Percentiles rank a stretch among this genome's conserved stretches.
Evolutionary conservation across 2,329 filamentous ascomycete species (phyloP).

Genomic region (Fusarium nanum): DNA sequence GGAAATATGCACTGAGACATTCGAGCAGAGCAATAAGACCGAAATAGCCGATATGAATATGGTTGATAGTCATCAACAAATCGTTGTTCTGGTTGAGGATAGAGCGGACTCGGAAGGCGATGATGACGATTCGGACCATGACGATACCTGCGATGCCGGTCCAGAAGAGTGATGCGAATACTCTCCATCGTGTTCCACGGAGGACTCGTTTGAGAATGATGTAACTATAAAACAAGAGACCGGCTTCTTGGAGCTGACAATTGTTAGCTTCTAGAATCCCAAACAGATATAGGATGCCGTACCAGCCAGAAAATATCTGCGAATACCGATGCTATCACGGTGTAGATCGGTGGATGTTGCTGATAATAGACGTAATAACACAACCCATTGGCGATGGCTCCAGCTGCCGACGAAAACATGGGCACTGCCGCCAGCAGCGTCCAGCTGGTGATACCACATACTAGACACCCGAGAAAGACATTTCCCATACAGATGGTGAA

Average conservation of each 20-base stretch:
- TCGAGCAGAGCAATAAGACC: slow-evolving; percentile 54
- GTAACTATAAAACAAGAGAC: slow-evolving; percentile 61
- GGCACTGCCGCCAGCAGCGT: slow-evolving; percentile 53
- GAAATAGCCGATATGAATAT: slow-evolving; percentile 56
- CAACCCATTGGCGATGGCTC: slow-evolving; percentile 55
- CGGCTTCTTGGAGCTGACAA: slow-evolving; percentile 55
- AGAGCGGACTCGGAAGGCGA: slow-evolving; percentile 47
- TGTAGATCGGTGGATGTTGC: slow-evolving; percentile 30
- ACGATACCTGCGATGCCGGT: slow-evolving; percentile 64
- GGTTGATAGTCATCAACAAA: slow-evolving; percentile 50
- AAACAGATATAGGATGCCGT: background rate
- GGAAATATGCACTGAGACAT: slow-evolving; percentile 53
- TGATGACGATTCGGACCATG: slow-evolving; percentile 59
- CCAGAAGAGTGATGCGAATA: slow-evolving; percentile 66
- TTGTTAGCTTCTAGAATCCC: background rate
- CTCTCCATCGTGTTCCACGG: slow-evolving; percentile 52
- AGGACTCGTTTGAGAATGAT: slow-evolving; percentile 63
- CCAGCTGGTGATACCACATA: slow-evolving; percentile 53
- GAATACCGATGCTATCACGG: slow-evolving; percentile 51
- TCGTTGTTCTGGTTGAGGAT: slow-evolving; percentile 43
- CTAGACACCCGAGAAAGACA: slow-evolving; percentile 53
- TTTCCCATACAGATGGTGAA: slow-evolving; percentile 55
- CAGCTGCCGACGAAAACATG: slow-evolving; percentile 53
- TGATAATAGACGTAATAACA: slow-evolving; percentile 57
- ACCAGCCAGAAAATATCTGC: slow-evolving; percentile 56